phyloP scores from a whole-genome alignment of 305 asterid species.

The Solanum hybrid region DNA sequence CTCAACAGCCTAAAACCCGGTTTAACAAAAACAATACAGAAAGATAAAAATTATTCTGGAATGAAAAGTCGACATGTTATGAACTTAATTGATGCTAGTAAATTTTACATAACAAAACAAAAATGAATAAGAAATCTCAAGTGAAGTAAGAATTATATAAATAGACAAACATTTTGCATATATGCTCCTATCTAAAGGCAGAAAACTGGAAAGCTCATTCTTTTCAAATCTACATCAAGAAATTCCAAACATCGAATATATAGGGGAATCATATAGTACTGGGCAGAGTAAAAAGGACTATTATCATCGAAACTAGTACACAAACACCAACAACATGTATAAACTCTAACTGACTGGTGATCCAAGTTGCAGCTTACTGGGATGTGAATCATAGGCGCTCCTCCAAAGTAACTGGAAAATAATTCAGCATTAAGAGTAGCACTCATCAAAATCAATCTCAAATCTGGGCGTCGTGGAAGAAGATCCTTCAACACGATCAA shows the following conservation, averaged over 20 bases:
- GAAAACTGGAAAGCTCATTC: background rate
- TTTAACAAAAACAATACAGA: background rate
- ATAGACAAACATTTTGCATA: background rate
- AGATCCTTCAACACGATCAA: conserved; percentile 96
- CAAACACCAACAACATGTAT: background rate
- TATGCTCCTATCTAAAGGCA: background rate
- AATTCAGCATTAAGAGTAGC: conserved; percentile 95
- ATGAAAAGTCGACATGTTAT: background rate
- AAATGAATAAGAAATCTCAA: background rate
- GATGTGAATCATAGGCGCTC: conserved; percentile 87
- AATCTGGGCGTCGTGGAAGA: conserved; percentile 83
- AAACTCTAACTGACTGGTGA: conserved; percentile 7
- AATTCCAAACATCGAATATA: background rate
- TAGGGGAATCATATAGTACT: background rate
- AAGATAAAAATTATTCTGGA: background rate
- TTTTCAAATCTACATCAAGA: background rate
- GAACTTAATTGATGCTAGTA: background rate
- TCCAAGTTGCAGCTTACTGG: conserved; percentile 52
- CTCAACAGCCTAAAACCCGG: background rate
- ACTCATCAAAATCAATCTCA: conserved; percentile 97
- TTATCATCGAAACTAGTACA: background rate
- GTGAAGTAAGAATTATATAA: background rate
- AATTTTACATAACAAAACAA: background rate
- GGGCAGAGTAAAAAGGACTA: background rate
- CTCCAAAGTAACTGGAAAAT: conserved; percentile 77